Conservation (phyloP, 2,329 filamentous ascomycete species). For the Nigrospora osmanthi region DNA sequence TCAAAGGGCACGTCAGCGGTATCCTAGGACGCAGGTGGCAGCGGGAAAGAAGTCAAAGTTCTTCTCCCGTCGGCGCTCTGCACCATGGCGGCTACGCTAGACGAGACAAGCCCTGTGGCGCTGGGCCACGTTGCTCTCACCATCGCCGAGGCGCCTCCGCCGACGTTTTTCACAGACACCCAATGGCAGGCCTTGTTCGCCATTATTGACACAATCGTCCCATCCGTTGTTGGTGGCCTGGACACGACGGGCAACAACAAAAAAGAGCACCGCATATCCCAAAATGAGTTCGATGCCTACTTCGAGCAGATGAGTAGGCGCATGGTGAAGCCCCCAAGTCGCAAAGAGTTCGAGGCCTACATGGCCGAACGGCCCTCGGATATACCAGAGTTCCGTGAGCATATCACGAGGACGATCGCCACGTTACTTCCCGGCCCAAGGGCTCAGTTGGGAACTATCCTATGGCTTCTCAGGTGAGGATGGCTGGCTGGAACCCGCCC, state of each 20-base stretch:
- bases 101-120: no score
- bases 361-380: conserved; percentile 30
- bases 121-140: neutral
- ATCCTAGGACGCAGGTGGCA: no score
- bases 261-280: conserved; percentile 17
- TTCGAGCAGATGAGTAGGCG: conserved; percentile 13
- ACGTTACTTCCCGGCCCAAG: neutral
- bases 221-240: conserved; percentile 26
- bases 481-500: no score
- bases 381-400: conserved; percentile 32
- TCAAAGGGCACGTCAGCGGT: no score
- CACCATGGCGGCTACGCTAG: no score
- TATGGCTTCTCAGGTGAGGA: conserved; percentile 2
- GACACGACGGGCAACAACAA: conserved; percentile 4
- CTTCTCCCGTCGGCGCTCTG: no score
- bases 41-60: no score
- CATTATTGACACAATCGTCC: conserved; percentile 32
- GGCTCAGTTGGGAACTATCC: neutral
- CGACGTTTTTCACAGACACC: conserved; percentile 14
- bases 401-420: conserved; percentile 20
- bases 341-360: conserved; percentile 25
- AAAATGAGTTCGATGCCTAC: conserved; percentile 26
- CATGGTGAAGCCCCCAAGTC: conserved; percentile 9
- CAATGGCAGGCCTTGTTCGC: conserved; percentile 25
- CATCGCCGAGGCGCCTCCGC: neutral